A percentile compares a stretch with the other conserved stretches of the same genome.
phyloP scores from a whole-genome alignment of 164 flowering plant species.

The Umbilicus rupestris region DNA sequence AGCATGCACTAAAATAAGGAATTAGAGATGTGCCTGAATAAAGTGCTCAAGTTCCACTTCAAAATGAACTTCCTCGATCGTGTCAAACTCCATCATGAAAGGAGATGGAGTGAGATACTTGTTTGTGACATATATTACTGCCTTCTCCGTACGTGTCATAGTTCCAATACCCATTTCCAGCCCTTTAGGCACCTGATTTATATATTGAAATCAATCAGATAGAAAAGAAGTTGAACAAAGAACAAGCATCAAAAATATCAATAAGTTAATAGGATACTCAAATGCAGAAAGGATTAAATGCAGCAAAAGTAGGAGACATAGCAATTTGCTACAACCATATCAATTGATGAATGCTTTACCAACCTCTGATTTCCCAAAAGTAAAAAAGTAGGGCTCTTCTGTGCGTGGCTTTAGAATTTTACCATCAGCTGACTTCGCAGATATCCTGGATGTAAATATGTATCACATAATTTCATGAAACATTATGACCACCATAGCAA shows the following conservation, averaged over 20 bases:
- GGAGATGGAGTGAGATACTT: constrained; percentile 61
- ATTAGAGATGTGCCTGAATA: constrained; percentile 48
- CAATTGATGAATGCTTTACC: constrained; percentile 6
- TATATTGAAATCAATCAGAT: constrained; percentile 9
- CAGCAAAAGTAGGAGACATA: neutral
- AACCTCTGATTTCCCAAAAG: constrained; percentile 91
- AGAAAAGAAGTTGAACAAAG: neutral
- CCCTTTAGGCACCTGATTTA: constrained; percentile 80
- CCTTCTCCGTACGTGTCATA: constrained; percentile 81
- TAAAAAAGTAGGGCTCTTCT: constrained; percentile 77
- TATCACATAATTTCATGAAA: neutral
- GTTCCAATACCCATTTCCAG: constrained; percentile 97
- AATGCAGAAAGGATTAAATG: neutral
- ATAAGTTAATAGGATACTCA: neutral
- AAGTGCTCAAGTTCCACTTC: constrained; percentile 92
- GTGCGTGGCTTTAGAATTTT: constrained; percentile 40
- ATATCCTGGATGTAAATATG: constrained; percentile 46
- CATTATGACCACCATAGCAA: neutral
- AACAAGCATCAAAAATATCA: neutral
- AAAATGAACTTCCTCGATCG: constrained; percentile 68
- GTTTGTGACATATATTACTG: constrained; percentile 59
- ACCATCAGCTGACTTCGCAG: constrained; percentile 66
- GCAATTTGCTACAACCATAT: neutral
- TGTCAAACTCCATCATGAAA: constrained; percentile 39
- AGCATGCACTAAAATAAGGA: neutral